These are phyloP conservation scores for Venturia carpophila DNA, from an alignment of 2,329 filamentous ascomycete species.

Conservation along the genomic window DNA sequence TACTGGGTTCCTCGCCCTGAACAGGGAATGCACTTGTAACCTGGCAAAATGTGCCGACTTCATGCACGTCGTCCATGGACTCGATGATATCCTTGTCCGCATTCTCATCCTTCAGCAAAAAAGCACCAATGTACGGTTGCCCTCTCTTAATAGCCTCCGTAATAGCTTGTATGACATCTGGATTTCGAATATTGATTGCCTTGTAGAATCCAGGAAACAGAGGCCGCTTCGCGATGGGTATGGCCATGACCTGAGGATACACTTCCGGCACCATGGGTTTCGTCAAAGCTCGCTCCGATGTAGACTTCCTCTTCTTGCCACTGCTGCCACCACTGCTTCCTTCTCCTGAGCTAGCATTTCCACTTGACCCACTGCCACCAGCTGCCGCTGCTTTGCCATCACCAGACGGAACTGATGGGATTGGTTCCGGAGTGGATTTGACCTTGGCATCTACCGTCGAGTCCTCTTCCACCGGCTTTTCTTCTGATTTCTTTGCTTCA, in stretches of 20 bases:
- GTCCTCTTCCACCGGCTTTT: conserved; percentile 36
- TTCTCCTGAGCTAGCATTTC: conserved; percentile 44
- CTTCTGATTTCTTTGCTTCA: conserved; percentile 36
- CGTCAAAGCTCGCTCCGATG: conserved; percentile 61
- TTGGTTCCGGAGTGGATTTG: conserved; percentile 46
- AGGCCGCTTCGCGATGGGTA: conserved; percentile 87
- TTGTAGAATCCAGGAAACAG: conserved; percentile 98
- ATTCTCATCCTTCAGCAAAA: conserved; percentile 93
- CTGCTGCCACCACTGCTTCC: conserved; percentile 44
- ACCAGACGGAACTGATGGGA: conserved; percentile 43
- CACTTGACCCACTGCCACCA: conserved; percentile 42
- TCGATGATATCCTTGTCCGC: conserved; percentile 92
- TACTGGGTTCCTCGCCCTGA: conserved; percentile 70
- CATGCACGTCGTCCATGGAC: conserved; percentile 82
- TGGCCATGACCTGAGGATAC: conserved; percentile 95
- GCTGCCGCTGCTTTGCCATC: conserved; percentile 55
- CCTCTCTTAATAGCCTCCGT: conserved; percentile 95
- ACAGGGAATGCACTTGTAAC: conserved; percentile 95
- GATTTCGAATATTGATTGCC: conserved; percentile 91
- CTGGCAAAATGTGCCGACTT: conserved; percentile 94
- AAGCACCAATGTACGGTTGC: conserved; percentile 94
- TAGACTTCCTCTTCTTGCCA: conserved; percentile 69
- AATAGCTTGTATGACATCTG: conserved; percentile 83
- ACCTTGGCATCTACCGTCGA: conserved; percentile 30
- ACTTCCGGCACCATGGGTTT: conserved; percentile 89